Evolutionary conservation across 2,329 filamentous ascomycete species (phyloP), one percentile per base, ranked within the genome.

Genomic region (Microdochium trichocladiopsis): DNA sequence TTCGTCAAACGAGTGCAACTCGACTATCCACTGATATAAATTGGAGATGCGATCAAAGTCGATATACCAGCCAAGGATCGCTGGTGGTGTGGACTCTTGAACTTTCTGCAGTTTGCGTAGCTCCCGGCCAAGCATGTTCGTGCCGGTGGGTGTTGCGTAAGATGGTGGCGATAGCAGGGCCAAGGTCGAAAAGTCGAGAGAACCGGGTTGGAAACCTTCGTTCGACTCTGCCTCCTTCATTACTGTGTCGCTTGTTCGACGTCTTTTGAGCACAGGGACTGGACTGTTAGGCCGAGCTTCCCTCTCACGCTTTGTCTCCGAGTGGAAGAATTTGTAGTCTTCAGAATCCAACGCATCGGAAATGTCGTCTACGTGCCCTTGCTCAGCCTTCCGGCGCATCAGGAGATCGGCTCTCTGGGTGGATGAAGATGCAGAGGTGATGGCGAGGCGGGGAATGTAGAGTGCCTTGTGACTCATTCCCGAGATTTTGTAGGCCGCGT

Each of bases 21-120:
- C 88, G 5, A 95, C 84, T 53, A 95, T 90, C 91, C 91, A 95
- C 62, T 95, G 90, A 62, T 94, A 96, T 56, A 91, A 76, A 61
- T 92, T 95, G 22, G 72, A 78, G 36, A 92, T 73, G 49, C 81
- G 78, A 5, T 73, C 70, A 48, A 78, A 75, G 61, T 95, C 80
- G 52, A 95, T 84, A 62, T 90, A 90, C 90, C 91, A 96, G 16
- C 92, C 92, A 0, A 95, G 77, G 54, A 87, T 80, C 54, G 85
- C 77, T 1, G 81, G 65, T 1, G 82, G 78, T 1, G 77, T 82
- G 11, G 65, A 71, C 1, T 78, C 66, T 63, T 96, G 91, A 1
- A 84, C 67, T 53, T 80, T 79, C 31, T 88, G 70, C 1, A 92
- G 72, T 9, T 76, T 74, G 51, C 75, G 76, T 47, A 95, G 76